phyloP scores from a whole-genome alignment of 306 rosid species.

The Comarum palustre region DNA sequence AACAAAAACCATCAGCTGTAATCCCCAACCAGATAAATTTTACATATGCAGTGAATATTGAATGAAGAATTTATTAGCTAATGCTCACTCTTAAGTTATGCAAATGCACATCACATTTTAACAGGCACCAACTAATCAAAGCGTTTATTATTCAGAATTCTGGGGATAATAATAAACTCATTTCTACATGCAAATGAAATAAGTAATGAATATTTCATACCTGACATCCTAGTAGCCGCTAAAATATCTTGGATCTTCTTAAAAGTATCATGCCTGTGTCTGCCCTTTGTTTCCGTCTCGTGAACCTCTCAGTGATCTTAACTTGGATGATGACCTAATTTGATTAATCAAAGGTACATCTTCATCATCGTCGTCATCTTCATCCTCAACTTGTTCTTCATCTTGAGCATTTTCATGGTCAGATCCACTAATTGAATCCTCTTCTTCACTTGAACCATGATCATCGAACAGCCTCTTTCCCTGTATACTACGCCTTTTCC shows the following conservation, averaged over 20 bases:
- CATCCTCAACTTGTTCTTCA: conserved; percentile 40
- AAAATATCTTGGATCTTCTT: conserved; percentile 42
- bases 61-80: background rate
- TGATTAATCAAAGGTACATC: conserved; percentile 72
- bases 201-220: conserved; percentile 22
- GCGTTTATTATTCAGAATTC: background rate
- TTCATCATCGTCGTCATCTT: conserved; percentile 74
- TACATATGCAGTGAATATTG: background rate
- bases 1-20: background rate
- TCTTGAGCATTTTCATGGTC: conserved; percentile 68
- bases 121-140: background rate
- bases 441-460: conserved; percentile 78
- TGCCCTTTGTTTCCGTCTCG: conserved; percentile 58
- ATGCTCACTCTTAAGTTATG: background rate
- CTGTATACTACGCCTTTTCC: conserved; percentile 52
- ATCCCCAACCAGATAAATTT: background rate
- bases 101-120: background rate
- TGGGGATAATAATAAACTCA: background rate
- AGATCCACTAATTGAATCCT: conserved; percentile 81
- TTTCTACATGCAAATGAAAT: background rate
- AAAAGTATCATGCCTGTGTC: conserved; percentile 34
- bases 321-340: conserved; percentile 66
- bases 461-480: conserved; percentile 89
- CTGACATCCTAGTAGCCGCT: conserved; percentile 56
- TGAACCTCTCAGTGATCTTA: conserved; percentile 64